Percentiles rank a stretch among this genome's conserved stretches.
These are phyloP conservation scores for Aspergillus sp. DNA, from an alignment of 2,329 filamentous ascomycete species.

Conservation along the genomic window DNA sequence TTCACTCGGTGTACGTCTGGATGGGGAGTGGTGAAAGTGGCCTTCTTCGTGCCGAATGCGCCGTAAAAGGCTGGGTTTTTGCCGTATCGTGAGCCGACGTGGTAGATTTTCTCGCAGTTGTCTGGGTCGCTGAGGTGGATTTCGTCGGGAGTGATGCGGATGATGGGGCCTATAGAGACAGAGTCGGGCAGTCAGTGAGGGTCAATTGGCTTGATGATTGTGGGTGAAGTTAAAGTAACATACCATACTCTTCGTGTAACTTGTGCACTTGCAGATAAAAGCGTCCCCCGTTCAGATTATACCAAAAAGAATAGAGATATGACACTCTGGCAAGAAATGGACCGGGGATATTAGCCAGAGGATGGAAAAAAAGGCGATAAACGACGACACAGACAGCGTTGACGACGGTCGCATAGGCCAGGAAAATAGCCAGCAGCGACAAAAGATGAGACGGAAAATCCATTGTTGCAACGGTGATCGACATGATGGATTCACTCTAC, in stretches of 20 bases:
- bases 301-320: constrained; percentile 19
- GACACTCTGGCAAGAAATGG: constrained; percentile 19
- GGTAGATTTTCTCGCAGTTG: constrained; percentile 20
- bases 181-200: not conserved
- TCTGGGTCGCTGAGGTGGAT: constrained; percentile 23
- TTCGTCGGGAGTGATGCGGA: constrained; percentile 24
- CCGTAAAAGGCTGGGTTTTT: constrained; percentile 22
- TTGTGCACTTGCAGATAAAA: constrained; percentile 20
- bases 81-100: constrained; percentile 16
- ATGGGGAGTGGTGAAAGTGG: constrained; percentile 25
- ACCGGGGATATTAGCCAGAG: constrained; percentile 22
- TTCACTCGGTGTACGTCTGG: constrained; percentile 23
- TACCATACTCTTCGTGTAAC: constrained; percentile 24
- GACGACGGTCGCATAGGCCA: no score
- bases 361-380: constrained; percentile 24
- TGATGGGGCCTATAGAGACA: constrained; percentile 16
- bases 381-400: constrained; percentile 4
- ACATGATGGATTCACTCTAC: no score
- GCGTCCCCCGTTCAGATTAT: constrained; percentile 16
- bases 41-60: constrained; percentile 18
- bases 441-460: no score
- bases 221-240: not conserved
- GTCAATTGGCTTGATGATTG: no score
- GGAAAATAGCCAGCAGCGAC: no score
- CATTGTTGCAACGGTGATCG: no score